A percentile compares a stretch with the other conserved stretches of the same genome.
phyloP scores from a whole-genome alignment of 2,329 filamentous ascomycete genomes.

The Davidsoniella eucalypti region DNA sequence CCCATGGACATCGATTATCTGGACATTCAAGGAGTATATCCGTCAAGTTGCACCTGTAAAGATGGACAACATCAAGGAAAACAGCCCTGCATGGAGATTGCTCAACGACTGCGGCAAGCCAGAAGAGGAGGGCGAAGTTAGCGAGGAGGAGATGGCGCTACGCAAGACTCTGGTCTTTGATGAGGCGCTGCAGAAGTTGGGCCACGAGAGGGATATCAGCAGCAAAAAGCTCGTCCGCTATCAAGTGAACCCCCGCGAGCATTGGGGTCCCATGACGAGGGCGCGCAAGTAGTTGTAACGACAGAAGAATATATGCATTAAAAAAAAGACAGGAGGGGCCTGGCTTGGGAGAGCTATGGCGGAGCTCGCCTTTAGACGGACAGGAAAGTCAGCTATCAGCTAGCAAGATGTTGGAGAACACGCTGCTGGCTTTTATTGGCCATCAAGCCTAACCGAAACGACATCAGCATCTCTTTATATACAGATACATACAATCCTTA shows the following conservation, averaged over 20 bases:
- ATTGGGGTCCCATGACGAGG: conserved; percentile 76
- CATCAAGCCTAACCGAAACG: too few relatives aligned
- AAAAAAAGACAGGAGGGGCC: too few relatives aligned
- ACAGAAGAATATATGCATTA: not conserved
- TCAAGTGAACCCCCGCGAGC: conserved; percentile 74
- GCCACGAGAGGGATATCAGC: conserved; percentile 40
- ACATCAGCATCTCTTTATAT: too few relatives aligned
- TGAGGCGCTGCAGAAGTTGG: conserved; percentile 58
- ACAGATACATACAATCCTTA: too few relatives aligned
- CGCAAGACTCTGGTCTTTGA: conserved; percentile 56
- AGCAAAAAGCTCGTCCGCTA: conserved; percentile 64
- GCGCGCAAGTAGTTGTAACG: conserved; percentile 24
- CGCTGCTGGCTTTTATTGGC: too few relatives aligned
- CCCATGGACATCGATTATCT: conserved; percentile 79
- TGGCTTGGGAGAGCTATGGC: too few relatives aligned
- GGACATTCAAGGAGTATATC: conserved; percentile 84
- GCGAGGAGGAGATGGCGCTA: conserved; percentile 23
- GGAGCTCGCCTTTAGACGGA: too few relatives aligned
- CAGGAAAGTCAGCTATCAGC: too few relatives aligned
- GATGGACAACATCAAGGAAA: conserved; percentile 49
- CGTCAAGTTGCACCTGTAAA: conserved; percentile 67
- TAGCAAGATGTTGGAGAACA: too few relatives aligned
- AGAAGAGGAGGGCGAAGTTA: conserved; percentile 13
- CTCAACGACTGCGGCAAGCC: conserved; percentile 24
- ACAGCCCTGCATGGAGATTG: conserved; percentile 57